Percentiles rank a stretch among this genome's conserved stretches.
Evolutionary conservation across 2,329 filamentous ascomycete genomes (phyloP).

Genomic region (Claviceps quebecensis): DNA sequence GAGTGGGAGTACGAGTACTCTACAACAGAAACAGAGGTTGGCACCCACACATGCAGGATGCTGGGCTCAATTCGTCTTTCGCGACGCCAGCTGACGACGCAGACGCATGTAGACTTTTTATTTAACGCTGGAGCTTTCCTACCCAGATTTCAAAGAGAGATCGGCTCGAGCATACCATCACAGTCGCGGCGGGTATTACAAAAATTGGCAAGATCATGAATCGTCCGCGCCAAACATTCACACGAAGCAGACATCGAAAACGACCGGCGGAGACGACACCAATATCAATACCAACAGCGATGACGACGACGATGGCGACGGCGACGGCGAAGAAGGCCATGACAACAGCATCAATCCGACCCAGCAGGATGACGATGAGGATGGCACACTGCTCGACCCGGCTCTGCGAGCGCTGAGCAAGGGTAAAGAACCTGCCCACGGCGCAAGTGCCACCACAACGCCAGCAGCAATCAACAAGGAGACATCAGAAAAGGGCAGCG

Average conservation of each 20-base stretch:
- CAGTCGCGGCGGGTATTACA: slow-evolving; percentile 32
- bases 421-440: slow-evolving; percentile 7
- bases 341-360: not conserved
- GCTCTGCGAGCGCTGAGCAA: slow-evolving; percentile 4
- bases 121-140: slow-evolving; percentile 48
- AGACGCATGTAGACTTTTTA: slow-evolving; percentile 41
- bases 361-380: slow-evolving; percentile 1
- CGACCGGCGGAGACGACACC: slow-evolving; percentile 16
- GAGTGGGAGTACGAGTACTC: slow-evolving; percentile 59
- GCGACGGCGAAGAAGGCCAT: slow-evolving; percentile 2
- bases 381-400: slow-evolving; percentile 5
- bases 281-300: slow-evolving; percentile 16
- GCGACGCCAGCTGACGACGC: not conserved
- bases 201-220: slow-evolving; percentile 23
- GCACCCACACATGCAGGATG: not conserved
- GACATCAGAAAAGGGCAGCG: not conserved
- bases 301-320: slow-evolving; percentile 10
- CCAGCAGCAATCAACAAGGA: not conserved
- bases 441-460: not conserved
- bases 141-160: slow-evolving; percentile 39
- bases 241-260: slow-evolving; percentile 16
- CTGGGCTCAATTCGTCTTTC: not conserved
- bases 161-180: slow-evolving; percentile 25
- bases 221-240: slow-evolving; percentile 10
- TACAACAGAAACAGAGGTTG: slow-evolving; percentile 45